Evolutionary conservation across 495 filamentous ascomycete species (phyloP), one percentile per base, ranked within the genome.

Genomic region (Cenococcum geophilum): DNA sequence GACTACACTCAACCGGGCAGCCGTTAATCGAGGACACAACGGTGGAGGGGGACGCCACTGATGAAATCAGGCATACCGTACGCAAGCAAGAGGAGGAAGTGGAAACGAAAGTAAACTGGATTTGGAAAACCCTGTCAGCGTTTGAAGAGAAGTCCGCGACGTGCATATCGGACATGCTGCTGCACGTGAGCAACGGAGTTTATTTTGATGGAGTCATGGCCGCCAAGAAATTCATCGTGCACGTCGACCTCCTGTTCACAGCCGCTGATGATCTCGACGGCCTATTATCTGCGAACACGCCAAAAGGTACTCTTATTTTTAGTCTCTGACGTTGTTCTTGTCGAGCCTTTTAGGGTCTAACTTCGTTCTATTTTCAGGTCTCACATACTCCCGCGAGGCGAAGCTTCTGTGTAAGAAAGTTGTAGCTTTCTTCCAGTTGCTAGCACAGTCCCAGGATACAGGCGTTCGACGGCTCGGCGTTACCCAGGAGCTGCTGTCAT

Each of bases 381-480:
- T 97, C 43, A 86, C 90, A 25, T 97, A 97, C 71, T 88, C 88
- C 20, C 85, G 95, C 59, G 95, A 99, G 76, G 88, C 95, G 21
- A 99, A 97, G 75, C 80, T 99, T 34, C 84, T 99, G 12, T 99
- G 95, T 79, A 99, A 99, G 74, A 99, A 99, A 75, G 95, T 99
- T 56, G 93, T 99, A 25, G 89, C 93, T 18, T 99, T 99, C 78
- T 99, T 99, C 73, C 87, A 88, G 11, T 76, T 99, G 34, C 78
- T 99, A 4, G 91, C 92, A 1, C 95, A 95, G 68, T 92, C 90
- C 1, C 92, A 97, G 73, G 91, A 96, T 65, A 90, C 86, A 14
- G 90, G 89, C 8, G 84, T 89, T 37, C 79, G 89, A 47, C 86
- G 96, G 70, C 82, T 97, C 11, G 95, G 95, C 42, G 95, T 99